A percentile compares a stretch with the other conserved stretches of the same genome.
phyloP scores from a whole-genome alignment of 805 yeast species.

The Kodamaea kaohsiungensis region DNA sequence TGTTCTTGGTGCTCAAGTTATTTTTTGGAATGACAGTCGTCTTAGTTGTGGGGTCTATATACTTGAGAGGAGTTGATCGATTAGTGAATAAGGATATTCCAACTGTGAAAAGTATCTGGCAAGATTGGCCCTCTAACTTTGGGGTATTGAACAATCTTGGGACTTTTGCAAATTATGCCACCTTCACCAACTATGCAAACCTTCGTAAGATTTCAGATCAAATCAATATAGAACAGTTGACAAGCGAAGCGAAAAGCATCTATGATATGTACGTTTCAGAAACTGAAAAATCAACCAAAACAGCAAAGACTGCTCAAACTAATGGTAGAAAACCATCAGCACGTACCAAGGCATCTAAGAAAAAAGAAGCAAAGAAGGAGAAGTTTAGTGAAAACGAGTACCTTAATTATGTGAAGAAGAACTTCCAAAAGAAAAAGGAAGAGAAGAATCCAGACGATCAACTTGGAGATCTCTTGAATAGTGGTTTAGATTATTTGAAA shows the following conservation, averaged over 20 bases:
- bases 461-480: neutral
- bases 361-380: neutral
- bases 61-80: conserved; percentile 23
- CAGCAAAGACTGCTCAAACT: neutral
- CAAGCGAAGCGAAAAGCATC: neutral
- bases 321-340: neutral
- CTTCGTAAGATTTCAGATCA: neutral
- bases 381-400: conserved; percentile 2
- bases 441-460: conserved; percentile 2
- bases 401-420: conserved; percentile 5
- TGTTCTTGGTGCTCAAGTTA: conserved; percentile 21
- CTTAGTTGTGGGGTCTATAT: conserved; percentile 16
- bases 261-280: conserved; percentile 3
- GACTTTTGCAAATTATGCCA: neutral
- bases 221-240: neutral
- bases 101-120: neutral
- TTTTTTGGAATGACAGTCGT: conserved; percentile 17
- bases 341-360: neutral
- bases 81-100: conserved; percentile 22
- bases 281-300: neutral
- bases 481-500: conserved; percentile 6
- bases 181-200: neutral
- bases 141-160: neutral
- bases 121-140: neutral
- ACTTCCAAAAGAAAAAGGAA: neutral